These are phyloP conservation scores for Penicillium herquei DNA, from an alignment of 495 filamentous ascomycete species.

Conservation along the genomic window DNA sequence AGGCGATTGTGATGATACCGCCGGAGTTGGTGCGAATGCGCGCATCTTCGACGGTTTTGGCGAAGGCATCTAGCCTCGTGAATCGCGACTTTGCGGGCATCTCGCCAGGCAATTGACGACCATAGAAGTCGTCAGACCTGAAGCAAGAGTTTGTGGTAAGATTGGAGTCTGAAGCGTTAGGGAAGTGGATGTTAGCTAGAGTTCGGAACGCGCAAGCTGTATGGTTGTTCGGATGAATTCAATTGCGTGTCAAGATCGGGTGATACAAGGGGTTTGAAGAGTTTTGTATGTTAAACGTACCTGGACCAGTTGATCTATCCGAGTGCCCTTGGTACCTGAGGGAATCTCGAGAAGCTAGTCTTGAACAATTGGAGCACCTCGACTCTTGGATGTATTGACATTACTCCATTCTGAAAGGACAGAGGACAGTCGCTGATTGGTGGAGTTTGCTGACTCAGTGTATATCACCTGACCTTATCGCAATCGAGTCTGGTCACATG, in stretches of 20 bases:
- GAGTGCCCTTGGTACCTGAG: slow-evolving; percentile 4
- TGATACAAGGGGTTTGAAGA: not conserved
- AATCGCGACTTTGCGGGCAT: slow-evolving; percentile 75
- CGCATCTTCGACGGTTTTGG: slow-evolving; percentile 98
- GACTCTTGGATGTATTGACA: slow-evolving; percentile 25
- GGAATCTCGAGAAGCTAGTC: slow-evolving; percentile 6
- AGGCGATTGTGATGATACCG: slow-evolving; percentile 89
- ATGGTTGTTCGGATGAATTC: not conserved
- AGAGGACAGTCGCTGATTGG: slow-evolving; percentile 42
- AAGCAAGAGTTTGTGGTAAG: not conserved
- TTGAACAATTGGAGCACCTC: slow-evolving; percentile 22
- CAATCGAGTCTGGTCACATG: not conserved
- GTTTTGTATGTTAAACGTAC: not conserved
- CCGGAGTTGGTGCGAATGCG: slow-evolving; percentile 95
- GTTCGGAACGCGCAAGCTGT: slow-evolving; percentile 18
- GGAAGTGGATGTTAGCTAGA: slow-evolving; percentile 10
- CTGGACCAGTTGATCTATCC: not conserved
- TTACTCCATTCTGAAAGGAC: slow-evolving; percentile 29
- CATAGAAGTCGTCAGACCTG: slow-evolving; percentile 21
- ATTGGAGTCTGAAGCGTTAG: slow-evolving; percentile 1
- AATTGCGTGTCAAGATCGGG: not conserved
- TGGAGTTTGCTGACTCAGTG: slow-evolving; percentile 13
- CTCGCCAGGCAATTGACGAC: slow-evolving; percentile 26
- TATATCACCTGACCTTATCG: slow-evolving; percentile 5
- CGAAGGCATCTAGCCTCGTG: slow-evolving; percentile 95